Base-by-base conservation (phyloP, 2,329 filamentous ascomycete genomes). In the Xylaria sp. region DNA sequence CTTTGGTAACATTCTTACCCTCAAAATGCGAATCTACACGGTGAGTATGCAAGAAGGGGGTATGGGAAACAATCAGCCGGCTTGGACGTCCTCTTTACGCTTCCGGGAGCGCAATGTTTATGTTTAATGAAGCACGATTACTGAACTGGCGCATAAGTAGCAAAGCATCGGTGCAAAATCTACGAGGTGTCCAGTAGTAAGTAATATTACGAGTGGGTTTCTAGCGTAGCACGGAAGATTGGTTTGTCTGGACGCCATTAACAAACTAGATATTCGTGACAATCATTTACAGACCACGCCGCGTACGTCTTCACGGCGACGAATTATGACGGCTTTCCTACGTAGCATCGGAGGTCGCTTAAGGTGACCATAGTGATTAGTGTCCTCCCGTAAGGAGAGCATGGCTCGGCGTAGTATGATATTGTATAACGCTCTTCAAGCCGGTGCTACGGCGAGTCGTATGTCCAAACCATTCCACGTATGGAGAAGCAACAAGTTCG, bases 1-100 rank as follows among this genome's bases (percentile, higher is more conserved):
- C n/a, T 61, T 61, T 6, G 15, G 33, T 31, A n/a, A 13, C 65
- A 65, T 58, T 20, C 10, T 65, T 22, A 2, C 20, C 22, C 6
- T n/a, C 45, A 1, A 27, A 29, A 6, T 10, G 7, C 1, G n/a
- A 4, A 5, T 15, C 3, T 31, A 22, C 1, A 1, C 9, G 45
- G 25, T 25, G 9, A 42, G n/a, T 20, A n/a, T 38, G n/a, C n/a
- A n/a, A 0, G 13, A 17, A 33, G 9, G 17, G n/a, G 42, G 42
- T n/a, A 22, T 13, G 47, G 33, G 4, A 39, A 15, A 59, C 4
- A 36, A 22, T 17, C 17, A 1, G 2, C n/a, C 5, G 29, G 13
- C n/a, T 47, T 36, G 3, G n/a, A 42, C n/a, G 44, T 13, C 3
- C n/a, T n/a, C n/a, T n/a, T n/a, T n/a, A n/a, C n/a, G n/a, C n/a